Evolutionary conservation across 2,329 filamentous ascomycete species (phyloP).

Genomic region (Penicillium corylophilum): DNA sequence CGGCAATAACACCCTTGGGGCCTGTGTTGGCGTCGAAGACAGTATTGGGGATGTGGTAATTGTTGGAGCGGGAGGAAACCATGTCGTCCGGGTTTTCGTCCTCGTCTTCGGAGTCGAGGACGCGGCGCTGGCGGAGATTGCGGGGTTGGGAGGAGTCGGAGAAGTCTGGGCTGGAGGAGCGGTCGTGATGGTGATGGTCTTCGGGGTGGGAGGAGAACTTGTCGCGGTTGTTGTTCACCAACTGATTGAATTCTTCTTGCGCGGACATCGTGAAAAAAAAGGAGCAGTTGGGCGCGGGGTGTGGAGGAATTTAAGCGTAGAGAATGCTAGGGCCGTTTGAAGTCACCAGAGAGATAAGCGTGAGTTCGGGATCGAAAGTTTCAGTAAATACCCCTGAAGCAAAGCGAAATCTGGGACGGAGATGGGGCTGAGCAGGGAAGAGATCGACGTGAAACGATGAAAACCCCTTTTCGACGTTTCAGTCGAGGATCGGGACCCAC

Average conservation of each 20-base stretch:
- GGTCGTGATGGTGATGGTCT: conserved; percentile 33
- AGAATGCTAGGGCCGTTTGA: not conserved
- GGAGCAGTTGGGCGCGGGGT: conserved; percentile 10
- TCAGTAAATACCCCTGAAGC: not conserved
- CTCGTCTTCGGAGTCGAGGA: conserved; percentile 33
- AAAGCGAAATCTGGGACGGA: conserved; percentile 10
- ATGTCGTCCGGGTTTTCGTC: conserved; percentile 36
- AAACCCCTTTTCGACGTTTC: conserved; percentile 15
- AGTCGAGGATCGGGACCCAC: conserved; percentile 6
- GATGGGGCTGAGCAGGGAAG: conserved; percentile 25
- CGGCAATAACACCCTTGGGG: conserved; percentile 53
- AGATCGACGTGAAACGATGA: conserved; percentile 25
- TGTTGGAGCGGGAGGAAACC: conserved; percentile 33
- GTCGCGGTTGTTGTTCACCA: conserved; percentile 40
- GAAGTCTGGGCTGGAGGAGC: conserved; percentile 25
- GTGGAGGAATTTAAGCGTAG: conserved; percentile 11
- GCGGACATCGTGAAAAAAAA: conserved; percentile 42
- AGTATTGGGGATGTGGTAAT: conserved; percentile 47
- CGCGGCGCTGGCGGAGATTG: conserved; percentile 19
- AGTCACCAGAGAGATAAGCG: not conserved
- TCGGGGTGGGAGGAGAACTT: conserved; percentile 43
- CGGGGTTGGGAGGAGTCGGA: conserved; percentile 22
- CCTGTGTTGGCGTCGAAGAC: conserved; percentile 51
- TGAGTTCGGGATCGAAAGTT: not conserved
- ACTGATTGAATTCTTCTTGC: conserved; percentile 49